Evolutionary conservation across 441 rosid species (phyloP), one percentile per base, ranked within the genome.

Genomic region (Populus tomentosa): DNA sequence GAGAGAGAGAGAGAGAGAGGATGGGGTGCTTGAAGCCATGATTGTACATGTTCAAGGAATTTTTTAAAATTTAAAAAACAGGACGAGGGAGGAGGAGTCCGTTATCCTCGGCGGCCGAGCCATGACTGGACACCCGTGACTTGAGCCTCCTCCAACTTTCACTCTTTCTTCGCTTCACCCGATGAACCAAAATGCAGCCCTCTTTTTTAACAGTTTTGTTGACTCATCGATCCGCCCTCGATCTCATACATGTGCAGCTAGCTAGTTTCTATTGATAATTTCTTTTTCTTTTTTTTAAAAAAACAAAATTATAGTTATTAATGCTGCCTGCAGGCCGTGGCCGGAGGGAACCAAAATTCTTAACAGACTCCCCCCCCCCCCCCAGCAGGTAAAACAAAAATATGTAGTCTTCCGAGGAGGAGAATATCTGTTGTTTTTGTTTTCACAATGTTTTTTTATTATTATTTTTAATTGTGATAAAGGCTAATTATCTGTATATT

Each of bases 121-220:
- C 84, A 69, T 42, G 70, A 14, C 73, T 5, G 30, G 30, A 28
- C 30, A 63, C 75, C 67, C 81, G 77, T 82, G 84, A 80, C 77
- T 11, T 5, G 35, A 35, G 36, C 7, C 36, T 35, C 6, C 6
- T 35, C 36, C 36, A 35, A 28, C 3, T 28, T 28, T 28, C 56
- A 46, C 56, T 1, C 4, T 46, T 14, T 46, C 18, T 14, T 46
- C 42, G 42, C 42, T 38, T 38, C 42, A 38, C 2, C 42, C 42
- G 42, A 38, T 38, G 42, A 38, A 38, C 42, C 42, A 9, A 38
- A 38, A 38, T 38, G 42, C 42, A 38, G 42, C 42, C 42, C 42
- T 9, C 42, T 14, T 13, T 46, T 46, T 46, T 46, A 46, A 46
- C 56, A 14, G 20, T 46, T 46, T 46, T 46, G 56, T 14, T 14